Evolutionary conservation across 2,329 filamentous ascomycete species (phyloP).

Genomic region (Xylariaceae sp.): DNA sequence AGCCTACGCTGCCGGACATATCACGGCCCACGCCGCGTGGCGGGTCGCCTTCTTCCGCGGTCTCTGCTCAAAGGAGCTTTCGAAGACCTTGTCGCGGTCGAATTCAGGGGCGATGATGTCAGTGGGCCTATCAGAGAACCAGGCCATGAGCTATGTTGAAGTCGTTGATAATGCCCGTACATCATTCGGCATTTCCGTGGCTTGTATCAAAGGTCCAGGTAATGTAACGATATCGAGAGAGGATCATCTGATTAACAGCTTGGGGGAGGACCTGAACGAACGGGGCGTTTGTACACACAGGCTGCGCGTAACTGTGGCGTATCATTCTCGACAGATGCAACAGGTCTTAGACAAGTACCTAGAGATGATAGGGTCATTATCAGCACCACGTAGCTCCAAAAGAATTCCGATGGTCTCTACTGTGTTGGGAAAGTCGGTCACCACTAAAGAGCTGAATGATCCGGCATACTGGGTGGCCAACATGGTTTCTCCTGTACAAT

Average conservation of each 20-base stretch:
- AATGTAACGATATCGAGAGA: constrained; percentile 40
- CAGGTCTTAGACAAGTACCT: constrained; percentile 13
- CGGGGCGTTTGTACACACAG: constrained; percentile 30
- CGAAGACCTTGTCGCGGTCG: background rate
- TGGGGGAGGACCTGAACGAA: constrained; percentile 21
- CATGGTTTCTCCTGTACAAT: constrained; percentile 36
- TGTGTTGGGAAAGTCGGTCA: constrained; percentile 5
- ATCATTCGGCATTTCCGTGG: constrained; percentile 24
- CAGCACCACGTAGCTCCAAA: background rate
- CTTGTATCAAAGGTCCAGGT: constrained; percentile 37
- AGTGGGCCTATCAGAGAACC: constrained; percentile 27
- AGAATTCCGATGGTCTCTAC: constrained; percentile 18
- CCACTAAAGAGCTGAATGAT: background rate
- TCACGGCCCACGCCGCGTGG: constrained; percentile 21
- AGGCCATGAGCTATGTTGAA: constrained; percentile 6
- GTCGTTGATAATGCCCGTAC: background rate
- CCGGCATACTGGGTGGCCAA: constrained; percentile 29
- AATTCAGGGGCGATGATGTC: constrained; percentile 36
- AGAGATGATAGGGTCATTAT: constrained; percentile 3
- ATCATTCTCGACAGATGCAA: constrained; percentile 41
- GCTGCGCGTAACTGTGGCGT: constrained; percentile 36
- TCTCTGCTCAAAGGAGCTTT: constrained; percentile 6
- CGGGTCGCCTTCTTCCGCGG: constrained; percentile 20
- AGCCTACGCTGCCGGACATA: constrained; percentile 32
- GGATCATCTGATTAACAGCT: constrained; percentile 19